Evolutionary conservation across 176 grass and related monocot species (phyloP).

Genomic region (Aegilops sharonensis): DNA sequence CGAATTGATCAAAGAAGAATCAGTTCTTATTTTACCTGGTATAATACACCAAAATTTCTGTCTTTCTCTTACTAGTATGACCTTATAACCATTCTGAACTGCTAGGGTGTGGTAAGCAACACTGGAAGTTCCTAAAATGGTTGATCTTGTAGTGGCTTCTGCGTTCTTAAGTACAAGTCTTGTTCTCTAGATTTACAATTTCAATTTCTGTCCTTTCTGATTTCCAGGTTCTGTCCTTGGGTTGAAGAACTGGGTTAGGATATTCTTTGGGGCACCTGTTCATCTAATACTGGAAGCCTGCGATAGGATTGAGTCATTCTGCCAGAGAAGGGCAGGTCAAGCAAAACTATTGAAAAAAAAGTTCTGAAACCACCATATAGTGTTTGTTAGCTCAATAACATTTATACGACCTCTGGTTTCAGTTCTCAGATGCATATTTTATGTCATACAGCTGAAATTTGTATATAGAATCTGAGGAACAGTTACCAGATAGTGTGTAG

Average conservation of each 20-base stretch:
- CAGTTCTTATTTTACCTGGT: conserved; percentile 75
- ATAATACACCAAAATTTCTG: background rate
- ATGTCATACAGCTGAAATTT: conserved; percentile 10
- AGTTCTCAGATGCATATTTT: background rate
- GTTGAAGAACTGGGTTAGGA: conserved; percentile 84
- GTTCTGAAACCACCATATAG: conserved; percentile 7
- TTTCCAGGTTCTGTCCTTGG: conserved; percentile 75
- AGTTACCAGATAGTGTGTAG: background rate
- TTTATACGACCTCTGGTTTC: background rate
- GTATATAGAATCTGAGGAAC: conserved; percentile 22
- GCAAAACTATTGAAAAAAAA: conserved; percentile 26
- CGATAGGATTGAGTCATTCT: conserved; percentile 74
- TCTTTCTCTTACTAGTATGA: background rate
- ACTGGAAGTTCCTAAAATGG: background rate
- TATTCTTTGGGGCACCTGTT: conserved; percentile 77
- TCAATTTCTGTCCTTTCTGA: background rate
- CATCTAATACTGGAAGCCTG: conserved; percentile 62
- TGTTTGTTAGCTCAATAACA: conserved; percentile 8
- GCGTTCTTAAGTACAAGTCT: background rate
- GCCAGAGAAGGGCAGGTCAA: conserved; percentile 50
- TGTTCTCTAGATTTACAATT: background rate
- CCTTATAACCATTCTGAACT: background rate
- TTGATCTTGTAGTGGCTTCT: background rate
- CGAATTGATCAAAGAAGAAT: conserved; percentile 94
- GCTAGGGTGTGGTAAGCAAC: background rate